phyloP scores from a whole-genome alignment of 805 yeast species.

The Ogataea angusta region DNA sequence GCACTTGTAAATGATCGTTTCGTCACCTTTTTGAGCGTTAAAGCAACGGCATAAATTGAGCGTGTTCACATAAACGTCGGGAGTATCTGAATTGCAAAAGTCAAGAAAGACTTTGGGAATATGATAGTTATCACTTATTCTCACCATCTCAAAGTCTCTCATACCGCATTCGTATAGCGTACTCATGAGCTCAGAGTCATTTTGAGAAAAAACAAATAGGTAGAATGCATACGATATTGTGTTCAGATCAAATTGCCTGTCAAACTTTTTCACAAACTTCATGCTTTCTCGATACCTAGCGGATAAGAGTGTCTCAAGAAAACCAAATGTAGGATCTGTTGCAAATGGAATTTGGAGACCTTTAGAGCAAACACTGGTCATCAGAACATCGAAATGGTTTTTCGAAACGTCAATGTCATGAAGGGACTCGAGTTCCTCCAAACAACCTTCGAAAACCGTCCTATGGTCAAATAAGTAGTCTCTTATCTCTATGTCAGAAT shows the following conservation, averaged over 20 bases:
- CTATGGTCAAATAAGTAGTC: constrained; percentile 32
- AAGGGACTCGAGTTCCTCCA: constrained; percentile 42
- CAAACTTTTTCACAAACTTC: constrained; percentile 5
- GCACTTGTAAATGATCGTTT: constrained; percentile 23
- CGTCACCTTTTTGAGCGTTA: constrained; percentile 23
- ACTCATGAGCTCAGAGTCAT: constrained; percentile 35
- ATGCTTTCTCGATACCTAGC: constrained; percentile 38
- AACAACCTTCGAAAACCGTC: constrained; percentile 37
- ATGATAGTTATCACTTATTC: constrained; percentile 32
- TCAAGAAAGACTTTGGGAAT: constrained; percentile 35
- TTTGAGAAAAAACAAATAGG: constrained; percentile 33
- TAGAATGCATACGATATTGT: constrained; percentile 32
- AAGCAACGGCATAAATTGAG: constrained; percentile 21
- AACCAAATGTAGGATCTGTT: constrained; percentile 44
- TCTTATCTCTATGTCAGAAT: constrained; percentile 28
- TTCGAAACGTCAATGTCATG: constrained; percentile 38
- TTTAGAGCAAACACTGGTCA: constrained; percentile 46
- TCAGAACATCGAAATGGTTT: constrained; percentile 49
- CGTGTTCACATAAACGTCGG: constrained; percentile 16
- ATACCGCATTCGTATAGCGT: constrained; percentile 35
- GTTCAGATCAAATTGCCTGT: constrained; percentile 19
- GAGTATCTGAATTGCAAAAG: constrained; percentile 1
- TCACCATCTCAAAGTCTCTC: constrained; percentile 29
- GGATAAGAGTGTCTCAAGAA: constrained; percentile 42
- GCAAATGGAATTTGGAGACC: constrained; percentile 61